Conservation (phyloP, 345 rosid species). For the Pistacia atlantica region DNA sequence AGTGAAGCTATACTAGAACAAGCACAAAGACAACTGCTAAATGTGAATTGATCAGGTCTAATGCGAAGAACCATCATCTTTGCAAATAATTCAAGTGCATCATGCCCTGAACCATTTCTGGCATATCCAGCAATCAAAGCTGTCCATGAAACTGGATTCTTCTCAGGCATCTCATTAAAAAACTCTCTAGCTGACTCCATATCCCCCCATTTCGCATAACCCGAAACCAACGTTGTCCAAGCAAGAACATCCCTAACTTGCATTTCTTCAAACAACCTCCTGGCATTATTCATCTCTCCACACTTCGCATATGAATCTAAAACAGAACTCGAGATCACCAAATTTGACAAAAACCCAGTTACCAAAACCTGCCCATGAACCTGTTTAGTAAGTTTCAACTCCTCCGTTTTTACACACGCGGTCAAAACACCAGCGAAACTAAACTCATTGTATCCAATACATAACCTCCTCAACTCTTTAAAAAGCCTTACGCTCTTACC, state of each 20-base stretch:
- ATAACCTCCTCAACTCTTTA: constrained; percentile 53
- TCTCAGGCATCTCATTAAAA: constrained; percentile 65
- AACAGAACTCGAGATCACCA: constrained; percentile 55
- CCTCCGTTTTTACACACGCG: constrained; percentile 56
- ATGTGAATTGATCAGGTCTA: constrained; percentile 76
- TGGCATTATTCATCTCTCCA: constrained; percentile 56
- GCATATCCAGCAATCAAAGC: constrained; percentile 77
- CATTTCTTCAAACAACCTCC: constrained; percentile 68
- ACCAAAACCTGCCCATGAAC: constrained; percentile 80
- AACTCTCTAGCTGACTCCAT: constrained; percentile 58
- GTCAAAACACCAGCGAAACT: constrained; percentile 69
- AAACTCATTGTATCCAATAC: constrained; percentile 58
- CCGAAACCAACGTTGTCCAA: constrained; percentile 80
- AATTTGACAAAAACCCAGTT: constrained; percentile 55
- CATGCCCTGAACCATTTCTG: constrained; percentile 53
- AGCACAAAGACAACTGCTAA: constrained; percentile 79
- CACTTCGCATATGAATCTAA: constrained; percentile 75
- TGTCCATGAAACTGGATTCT: constrained; percentile 72
- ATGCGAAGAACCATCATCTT: constrained; percentile 50
- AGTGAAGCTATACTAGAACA: constrained; percentile 67
- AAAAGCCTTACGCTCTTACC: constrained; percentile 50
- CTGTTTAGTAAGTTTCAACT: constrained; percentile 50
- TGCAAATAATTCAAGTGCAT: constrained; percentile 50
- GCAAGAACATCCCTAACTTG: constrained; percentile 53
- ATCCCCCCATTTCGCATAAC: constrained; percentile 64